Evolutionary conservation across 768 basidiomycete species (phyloP).

Genomic region (Rhizopogon roseolus): DNA sequence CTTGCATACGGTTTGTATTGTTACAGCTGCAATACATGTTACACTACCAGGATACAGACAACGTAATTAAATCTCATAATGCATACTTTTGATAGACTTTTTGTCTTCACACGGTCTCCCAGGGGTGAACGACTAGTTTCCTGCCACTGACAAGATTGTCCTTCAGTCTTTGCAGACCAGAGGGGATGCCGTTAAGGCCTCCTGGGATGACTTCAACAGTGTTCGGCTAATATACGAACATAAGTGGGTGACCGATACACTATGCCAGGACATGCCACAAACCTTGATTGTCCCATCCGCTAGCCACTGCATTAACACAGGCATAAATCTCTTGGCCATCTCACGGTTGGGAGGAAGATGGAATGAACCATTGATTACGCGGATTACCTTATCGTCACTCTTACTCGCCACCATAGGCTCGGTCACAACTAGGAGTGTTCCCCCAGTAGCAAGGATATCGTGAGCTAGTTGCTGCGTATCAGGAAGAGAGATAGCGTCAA

Average conservation of each 20-base stretch:
- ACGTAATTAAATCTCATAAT: neutral
- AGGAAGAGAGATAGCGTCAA: slow-evolving; percentile 22
- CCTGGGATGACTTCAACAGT: slow-evolving; percentile 32
- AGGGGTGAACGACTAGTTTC: slow-evolving; percentile 29
- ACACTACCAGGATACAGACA: neutral
- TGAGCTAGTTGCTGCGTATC: slow-evolving; percentile 31
- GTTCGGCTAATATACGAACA: slow-evolving; percentile 24
- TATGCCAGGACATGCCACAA: neutral
- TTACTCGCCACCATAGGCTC: neutral
- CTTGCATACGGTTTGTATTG: slow-evolving; percentile 20
- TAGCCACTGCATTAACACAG: slow-evolving; percentile 8
- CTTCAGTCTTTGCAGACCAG: slow-evolving; percentile 29
- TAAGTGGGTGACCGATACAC: neutral
- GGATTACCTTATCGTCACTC: neutral
- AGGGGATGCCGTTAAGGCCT: slow-evolving; percentile 31
- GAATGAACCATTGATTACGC: slow-evolving; percentile 1
- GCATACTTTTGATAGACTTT: slow-evolving; percentile 1
- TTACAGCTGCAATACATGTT: slow-evolving; percentile 23
- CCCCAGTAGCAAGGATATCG: slow-evolving; percentile 26
- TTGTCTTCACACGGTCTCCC: slow-evolving; percentile 30
- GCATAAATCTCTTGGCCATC: slow-evolving; percentile 8
- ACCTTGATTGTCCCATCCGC: slow-evolving; percentile 14
- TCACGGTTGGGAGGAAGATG: neutral
- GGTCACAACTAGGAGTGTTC: slow-evolving; percentile 16
- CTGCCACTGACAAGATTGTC: slow-evolving; percentile 33